Conservation (phyloP, 2,329 filamentous ascomycete species). For the Monosporascus sp. region DNA sequence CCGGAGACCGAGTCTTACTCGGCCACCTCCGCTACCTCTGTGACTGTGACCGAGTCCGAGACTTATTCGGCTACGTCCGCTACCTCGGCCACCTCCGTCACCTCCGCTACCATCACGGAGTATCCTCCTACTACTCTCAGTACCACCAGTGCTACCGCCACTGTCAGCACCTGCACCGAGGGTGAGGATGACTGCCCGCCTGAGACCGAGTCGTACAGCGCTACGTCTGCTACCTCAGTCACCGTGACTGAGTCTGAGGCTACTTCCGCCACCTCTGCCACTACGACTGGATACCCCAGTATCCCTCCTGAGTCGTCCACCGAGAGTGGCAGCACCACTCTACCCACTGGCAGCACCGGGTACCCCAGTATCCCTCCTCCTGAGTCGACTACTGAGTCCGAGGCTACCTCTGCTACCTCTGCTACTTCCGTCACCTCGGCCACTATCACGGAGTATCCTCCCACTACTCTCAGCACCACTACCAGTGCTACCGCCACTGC, state of each 20-base stretch:
- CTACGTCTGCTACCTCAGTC: conserved; percentile 2
- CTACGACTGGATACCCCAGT: not conserved
- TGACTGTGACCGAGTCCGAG: not conserved
- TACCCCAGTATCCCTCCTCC: not conserved
- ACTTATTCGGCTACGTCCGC: not conserved
- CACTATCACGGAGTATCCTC: not conserved
- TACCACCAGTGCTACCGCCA: not conserved
- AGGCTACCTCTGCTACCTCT: not conserved
- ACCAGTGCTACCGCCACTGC: not conserved
- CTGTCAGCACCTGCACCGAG: not conserved
- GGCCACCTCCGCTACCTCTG: not conserved
- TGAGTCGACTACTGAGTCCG: not conserved
- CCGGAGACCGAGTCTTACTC: no score
- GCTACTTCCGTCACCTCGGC: not conserved
- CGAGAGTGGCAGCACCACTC: not conserved
- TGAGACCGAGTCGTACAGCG: conserved; percentile 10
- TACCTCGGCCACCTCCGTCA: not conserved
- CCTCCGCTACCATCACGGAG: not conserved
- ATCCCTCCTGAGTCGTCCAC: not conserved
- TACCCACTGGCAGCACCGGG: not conserved
- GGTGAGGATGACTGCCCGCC: conserved; percentile 9
- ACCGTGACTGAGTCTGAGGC: not conserved
- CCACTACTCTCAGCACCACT: not conserved
- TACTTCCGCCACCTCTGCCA: conserved; percentile 3
- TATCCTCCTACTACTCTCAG: not conserved